Evolutionary conservation across 768 basidiomycete genomes (phyloP), one percentile per base, ranked within the genome.

Genomic region (Auriscalpium vulgare): DNA sequence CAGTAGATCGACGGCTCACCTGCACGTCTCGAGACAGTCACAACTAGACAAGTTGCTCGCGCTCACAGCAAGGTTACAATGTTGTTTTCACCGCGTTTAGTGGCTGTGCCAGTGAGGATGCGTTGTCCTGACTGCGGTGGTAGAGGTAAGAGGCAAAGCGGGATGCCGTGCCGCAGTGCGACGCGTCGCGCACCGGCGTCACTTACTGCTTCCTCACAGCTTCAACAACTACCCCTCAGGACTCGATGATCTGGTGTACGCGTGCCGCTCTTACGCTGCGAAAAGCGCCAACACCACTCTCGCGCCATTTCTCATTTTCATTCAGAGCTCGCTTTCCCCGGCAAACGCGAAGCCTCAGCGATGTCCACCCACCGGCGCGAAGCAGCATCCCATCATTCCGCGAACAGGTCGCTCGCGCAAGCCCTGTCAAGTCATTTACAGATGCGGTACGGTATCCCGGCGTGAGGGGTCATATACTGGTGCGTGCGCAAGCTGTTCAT

Each of bases 401-500:
- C 16, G 68, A 73, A 19, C 63, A 72, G 55, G 53, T 76, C 19
- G 68, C 67, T 13, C 71, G 65, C 8, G 60, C 63, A 16, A 69
- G 59, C 29, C 58, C 56, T 7, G 62, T 74, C n/a, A 67, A 68
- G 47, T 69, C 75, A 4, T 81, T 81, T 56, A 66, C 69, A n/a
- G 74, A 77, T 47, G 72, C 68, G 7, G 67, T 84, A 45, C 73
- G 73, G 56, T 72, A 69, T 37, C 83, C 83, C 13, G 66, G 71
- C n/a, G 73, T 79, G 60, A 60, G 76, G 47, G 78, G 73, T 29
- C 85, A 87, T 60, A 64, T 85, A 11, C 38, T 78, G 55, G 83
- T 84, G 57, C 60, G 81, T 69, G 45, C 38, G 40, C 5, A 8
- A 29, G 34, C n/a, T 35, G 5, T 17, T 2, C 40, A 47, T 8